These are phyloP conservation scores for Tremella yokohamensis DNA, from an alignment of 768 basidiomycete genomes.

Conservation along the genomic window DNA sequence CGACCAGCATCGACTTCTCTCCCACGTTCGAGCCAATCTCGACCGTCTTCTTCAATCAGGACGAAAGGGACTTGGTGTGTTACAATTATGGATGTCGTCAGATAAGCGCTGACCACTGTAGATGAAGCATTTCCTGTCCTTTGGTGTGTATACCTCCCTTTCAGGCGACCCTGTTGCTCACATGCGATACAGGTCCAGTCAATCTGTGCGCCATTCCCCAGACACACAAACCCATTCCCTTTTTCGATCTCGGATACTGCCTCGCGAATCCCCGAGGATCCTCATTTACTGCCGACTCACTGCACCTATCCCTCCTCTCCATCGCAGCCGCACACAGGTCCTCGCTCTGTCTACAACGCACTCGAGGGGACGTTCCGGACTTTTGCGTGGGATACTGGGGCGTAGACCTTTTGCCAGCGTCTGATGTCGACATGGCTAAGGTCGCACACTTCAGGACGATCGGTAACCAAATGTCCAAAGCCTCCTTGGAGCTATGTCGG, in stretches of 20 bases:
- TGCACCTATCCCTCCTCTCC: neutral
- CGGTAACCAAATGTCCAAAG: constrained; percentile 5
- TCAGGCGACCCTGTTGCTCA: too few relatives aligned
- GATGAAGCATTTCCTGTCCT: too few relatives aligned
- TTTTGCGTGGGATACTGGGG: constrained; percentile 9
- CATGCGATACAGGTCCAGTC: constrained; percentile 11
- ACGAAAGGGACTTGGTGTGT: too few relatives aligned
- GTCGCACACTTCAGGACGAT: constrained; percentile 5
- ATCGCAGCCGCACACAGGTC: constrained; percentile 17
- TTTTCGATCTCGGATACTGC: constrained; percentile 13
- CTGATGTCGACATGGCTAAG: neutral
- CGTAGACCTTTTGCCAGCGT: neutral
- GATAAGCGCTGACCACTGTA: too few relatives aligned
- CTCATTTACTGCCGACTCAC: neutral
- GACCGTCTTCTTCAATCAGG: too few relatives aligned
- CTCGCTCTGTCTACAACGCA: constrained; percentile 12
- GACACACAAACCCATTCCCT: constrained; percentile 18
- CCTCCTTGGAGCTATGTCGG: too few relatives aligned
- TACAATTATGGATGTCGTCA: too few relatives aligned
- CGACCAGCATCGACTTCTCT: too few relatives aligned
- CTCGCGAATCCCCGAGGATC: constrained; percentile 1
- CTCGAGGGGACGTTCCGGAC: constrained; percentile 8
- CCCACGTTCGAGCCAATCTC: too few relatives aligned
- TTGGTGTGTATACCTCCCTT: too few relatives aligned
- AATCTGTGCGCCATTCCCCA: constrained; percentile 16